phyloP scores from a whole-genome alignment of 257 asterid species.

The Solanum piurae region DNA sequence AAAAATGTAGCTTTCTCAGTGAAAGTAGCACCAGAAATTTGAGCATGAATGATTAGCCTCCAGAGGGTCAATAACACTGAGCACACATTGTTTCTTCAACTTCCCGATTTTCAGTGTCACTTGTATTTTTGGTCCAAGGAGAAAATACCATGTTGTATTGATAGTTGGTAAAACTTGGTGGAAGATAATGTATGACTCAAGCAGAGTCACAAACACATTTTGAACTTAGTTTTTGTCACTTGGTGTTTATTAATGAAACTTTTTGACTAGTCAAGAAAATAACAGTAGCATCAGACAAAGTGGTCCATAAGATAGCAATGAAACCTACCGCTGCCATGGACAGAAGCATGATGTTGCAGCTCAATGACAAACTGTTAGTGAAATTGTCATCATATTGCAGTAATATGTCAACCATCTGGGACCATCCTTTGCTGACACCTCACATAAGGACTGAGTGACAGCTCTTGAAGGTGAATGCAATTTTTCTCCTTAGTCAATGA shows the following conservation, averaged over 20 bases:
- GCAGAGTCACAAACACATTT: neutral
- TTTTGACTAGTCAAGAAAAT: neutral
- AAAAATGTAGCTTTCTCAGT: neutral
- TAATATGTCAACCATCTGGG: neutral
- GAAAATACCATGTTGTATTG: neutral
- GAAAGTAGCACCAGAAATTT: neutral
- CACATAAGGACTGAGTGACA: neutral
- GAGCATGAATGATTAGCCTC: neutral
- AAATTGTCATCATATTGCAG: neutral
- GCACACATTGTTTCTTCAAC: neutral
- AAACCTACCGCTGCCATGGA: neutral
- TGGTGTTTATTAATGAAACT: neutral
- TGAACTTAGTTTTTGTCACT: neutral
- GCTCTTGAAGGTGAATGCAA: neutral
- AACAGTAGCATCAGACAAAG: neutral
- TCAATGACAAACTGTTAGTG: neutral
- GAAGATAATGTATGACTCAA: neutral
- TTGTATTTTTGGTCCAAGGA: neutral
- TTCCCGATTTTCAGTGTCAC: neutral
- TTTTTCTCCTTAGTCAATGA: neutral
- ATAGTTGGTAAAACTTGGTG: neutral
- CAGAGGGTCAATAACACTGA: neutral
- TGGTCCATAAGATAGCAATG: neutral
- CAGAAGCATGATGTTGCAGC: neutral
- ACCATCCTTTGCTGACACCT: neutral